Evolutionary conservation across 306 rosid genomes (phyloP).

Genomic region (Arachis hypogaea): DNA sequence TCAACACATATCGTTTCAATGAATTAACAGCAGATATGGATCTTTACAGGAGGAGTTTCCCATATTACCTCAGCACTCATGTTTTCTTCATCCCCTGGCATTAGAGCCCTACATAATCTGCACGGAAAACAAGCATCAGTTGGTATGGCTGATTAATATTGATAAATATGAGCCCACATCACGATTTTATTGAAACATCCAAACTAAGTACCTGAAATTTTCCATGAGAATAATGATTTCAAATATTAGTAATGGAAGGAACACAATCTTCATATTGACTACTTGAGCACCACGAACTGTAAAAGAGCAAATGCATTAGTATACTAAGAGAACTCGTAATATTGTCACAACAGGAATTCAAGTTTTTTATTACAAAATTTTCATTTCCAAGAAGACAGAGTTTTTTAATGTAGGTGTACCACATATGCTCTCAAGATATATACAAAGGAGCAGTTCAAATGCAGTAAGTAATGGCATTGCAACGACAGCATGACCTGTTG

Average conservation of each 20-base stretch:
- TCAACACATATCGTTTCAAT: constrained; percentile 20
- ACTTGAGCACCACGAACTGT: constrained; percentile 75
- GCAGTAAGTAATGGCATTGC: constrained; percentile 90
- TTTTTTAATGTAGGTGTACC: constrained; percentile 51
- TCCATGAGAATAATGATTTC: constrained; percentile 77
- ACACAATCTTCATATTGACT: constrained; percentile 80
- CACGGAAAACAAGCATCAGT: constrained; percentile 30
- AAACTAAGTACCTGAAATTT: constrained; percentile 83
- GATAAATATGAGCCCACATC: constrained; percentile 18
- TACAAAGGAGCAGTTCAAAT: constrained; percentile 96
- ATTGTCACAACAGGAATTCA: constrained; percentile 24
- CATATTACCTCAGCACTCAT: constrained; percentile 91
- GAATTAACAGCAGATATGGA: constrained; percentile 21
- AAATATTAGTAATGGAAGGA: constrained; percentile 89
- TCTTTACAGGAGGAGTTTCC: constrained; percentile 94
- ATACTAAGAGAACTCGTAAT: constrained; percentile 35
- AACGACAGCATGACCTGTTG: constrained; percentile 94
- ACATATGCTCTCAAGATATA: constrained; percentile 83
- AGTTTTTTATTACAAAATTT: constrained; percentile 23
- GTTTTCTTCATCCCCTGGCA: constrained; percentile 96
- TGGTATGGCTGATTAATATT: constrained; percentile 16
- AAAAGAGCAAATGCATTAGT: constrained; percentile 39
- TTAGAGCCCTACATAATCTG: constrained; percentile 96
- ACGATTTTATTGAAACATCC: constrained; percentile 16
- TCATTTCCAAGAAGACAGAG: background rate